Percentiles rank a stretch among this genome's conserved stretches.
Conservation (phyloP, 2,329 filamentous ascomycete species). For the Macrophomina pseudophaseolina region DNA sequence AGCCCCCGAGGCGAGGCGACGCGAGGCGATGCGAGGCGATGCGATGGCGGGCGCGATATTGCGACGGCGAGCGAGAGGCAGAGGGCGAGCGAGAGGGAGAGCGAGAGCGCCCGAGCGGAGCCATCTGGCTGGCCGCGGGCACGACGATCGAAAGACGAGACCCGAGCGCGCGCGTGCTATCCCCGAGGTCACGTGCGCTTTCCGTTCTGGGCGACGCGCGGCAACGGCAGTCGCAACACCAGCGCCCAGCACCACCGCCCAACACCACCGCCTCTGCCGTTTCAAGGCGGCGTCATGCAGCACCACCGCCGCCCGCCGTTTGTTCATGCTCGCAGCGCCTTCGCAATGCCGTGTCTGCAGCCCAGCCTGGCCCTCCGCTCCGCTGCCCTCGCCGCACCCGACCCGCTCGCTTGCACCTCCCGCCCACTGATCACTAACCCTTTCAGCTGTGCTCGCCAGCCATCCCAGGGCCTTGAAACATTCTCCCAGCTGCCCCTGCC, state of each 20-base stretch:
- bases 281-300: not conserved
- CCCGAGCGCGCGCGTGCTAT: not conserved
- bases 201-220: not conserved
- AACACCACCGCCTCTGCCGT: not conserved
- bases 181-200: not conserved
- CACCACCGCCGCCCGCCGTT: not conserved
- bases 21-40: too few relatives aligned
- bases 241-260: not conserved
- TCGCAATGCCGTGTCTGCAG: not conserved
- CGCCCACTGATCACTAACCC: constrained; percentile 14
- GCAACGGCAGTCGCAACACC: not conserved
- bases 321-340: constrained; percentile 1
- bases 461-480: constrained; percentile 23
- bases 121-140: too few relatives aligned
- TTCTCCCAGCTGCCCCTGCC: not conserved
- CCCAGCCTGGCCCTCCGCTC: constrained; percentile 11
- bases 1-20: not conserved
- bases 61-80: not conserved
- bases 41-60: not conserved
- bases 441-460: constrained; percentile 7
- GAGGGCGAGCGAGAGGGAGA: not conserved
- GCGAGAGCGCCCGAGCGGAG: not conserved
- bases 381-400: not conserved
- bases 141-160: too few relatives aligned
- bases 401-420: constrained; percentile 7